phyloP scores from a whole-genome alignment of 2,329 filamentous ascomycete species.

The Escovopsis sp. region DNA sequence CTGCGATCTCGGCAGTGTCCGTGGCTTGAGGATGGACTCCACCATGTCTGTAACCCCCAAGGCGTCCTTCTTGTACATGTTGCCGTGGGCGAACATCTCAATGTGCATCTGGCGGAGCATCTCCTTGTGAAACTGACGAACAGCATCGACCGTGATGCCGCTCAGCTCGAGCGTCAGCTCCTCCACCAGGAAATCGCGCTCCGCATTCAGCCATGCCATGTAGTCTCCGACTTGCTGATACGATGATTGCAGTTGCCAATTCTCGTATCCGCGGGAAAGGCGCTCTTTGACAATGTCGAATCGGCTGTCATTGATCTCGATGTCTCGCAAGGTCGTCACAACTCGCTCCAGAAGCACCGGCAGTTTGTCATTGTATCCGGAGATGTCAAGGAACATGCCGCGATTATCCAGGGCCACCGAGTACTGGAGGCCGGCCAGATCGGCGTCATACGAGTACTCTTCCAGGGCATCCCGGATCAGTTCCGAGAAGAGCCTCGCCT shows the following conservation, averaged over 20 bases:
- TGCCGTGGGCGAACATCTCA: slow-evolving; percentile 80
- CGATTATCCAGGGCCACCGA: slow-evolving; percentile 56
- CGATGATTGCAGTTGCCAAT: slow-evolving; percentile 77
- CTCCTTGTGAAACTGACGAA: slow-evolving; percentile 65
- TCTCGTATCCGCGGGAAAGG: slow-evolving; percentile 60
- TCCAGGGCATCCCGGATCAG: slow-evolving; percentile 78
- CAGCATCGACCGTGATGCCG: slow-evolving; percentile 56
- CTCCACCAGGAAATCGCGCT: slow-evolving; percentile 65
- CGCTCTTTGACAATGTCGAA: slow-evolving; percentile 89
- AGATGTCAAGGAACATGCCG: slow-evolving; percentile 65
- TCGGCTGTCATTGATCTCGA: slow-evolving; percentile 72
- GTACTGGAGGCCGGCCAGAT: slow-evolving; percentile 80
- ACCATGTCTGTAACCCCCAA: slow-evolving; percentile 72
- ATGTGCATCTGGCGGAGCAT: slow-evolving; percentile 73
- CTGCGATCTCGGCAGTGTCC: slow-evolving; percentile 58
- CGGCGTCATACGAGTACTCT: slow-evolving; percentile 92
- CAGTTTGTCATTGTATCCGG: slow-evolving; percentile 95
- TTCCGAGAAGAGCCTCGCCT: slow-evolving; percentile 67
- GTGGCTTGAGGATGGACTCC: slow-evolving; percentile 61
- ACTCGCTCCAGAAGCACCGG: slow-evolving; percentile 83
- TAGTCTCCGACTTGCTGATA: slow-evolving; percentile 81
- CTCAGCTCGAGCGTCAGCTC: slow-evolving; percentile 67
- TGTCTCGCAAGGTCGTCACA: slow-evolving; percentile 65
- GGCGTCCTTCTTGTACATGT: slow-evolving; percentile 87
- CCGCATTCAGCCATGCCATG: slow-evolving; percentile 63